Percentiles rank a stretch among this genome's conserved stretches.
Conservation (phyloP, 371 early-diverging fungal species). For the Syncephalastrum sp. region DNA sequence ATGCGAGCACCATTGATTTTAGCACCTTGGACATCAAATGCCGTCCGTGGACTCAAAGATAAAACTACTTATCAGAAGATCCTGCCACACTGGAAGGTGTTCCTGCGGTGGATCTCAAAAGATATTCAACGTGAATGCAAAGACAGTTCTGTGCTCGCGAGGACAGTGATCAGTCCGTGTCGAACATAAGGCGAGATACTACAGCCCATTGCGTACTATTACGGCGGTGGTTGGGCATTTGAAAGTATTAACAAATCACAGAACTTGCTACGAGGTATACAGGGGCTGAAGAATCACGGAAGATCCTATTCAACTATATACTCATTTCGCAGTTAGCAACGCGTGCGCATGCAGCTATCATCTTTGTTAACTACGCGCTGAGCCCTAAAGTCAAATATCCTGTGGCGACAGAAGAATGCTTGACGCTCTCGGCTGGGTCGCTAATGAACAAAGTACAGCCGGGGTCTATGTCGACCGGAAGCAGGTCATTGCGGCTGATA, state of each 20-base stretch:
- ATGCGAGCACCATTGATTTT: no score
- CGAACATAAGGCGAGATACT: no score
- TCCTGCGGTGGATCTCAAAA: no score
- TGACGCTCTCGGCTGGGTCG: constrained; percentile 10
- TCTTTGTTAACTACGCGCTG: constrained; percentile 14
- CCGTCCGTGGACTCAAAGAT: no score
- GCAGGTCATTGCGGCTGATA: constrained; percentile 21
- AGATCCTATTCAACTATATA: background rate
- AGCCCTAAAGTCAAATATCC: constrained; percentile 16
- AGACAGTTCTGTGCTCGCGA: no score
- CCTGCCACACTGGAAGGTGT: no score
- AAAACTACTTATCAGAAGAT: no score
- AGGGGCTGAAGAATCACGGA: background rate
- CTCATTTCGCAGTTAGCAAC: constrained; percentile 1
- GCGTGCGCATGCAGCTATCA: constrained; percentile 6
- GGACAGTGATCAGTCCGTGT: no score
- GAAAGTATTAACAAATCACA: background rate
- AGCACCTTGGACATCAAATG: no score
- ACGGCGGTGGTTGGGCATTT: background rate
- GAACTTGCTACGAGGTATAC: background rate
- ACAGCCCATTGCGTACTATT: background rate
- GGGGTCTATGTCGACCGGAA: constrained; percentile 9
- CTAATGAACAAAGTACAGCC: constrained; percentile 5
- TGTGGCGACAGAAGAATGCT: constrained; percentile 10
- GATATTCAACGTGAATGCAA: no score